Conservation (phyloP, 2,329 filamentous ascomycete genomes). For the Calonectria pseudoreteaudii region DNA sequence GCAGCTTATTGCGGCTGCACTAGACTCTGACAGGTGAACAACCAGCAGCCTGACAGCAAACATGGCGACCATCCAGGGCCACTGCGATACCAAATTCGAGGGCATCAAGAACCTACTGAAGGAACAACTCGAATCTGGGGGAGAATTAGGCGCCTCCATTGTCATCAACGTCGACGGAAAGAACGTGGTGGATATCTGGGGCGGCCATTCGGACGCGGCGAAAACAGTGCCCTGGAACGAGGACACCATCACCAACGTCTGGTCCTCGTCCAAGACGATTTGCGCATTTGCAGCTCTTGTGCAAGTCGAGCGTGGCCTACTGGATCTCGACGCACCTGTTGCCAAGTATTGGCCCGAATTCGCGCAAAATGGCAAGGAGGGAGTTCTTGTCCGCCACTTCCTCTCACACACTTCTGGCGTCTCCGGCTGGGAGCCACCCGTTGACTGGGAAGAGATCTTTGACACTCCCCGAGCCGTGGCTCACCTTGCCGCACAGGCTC, state of each 20-base stretch:
- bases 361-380: slow-evolving; percentile 53
- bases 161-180: slow-evolving; percentile 54
- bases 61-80: neutral
- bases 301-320: slow-evolving; percentile 52
- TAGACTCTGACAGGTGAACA: neutral
- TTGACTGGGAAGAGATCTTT: slow-evolving; percentile 48
- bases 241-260: slow-evolving; percentile 55
- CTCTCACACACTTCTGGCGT: slow-evolving; percentile 55
- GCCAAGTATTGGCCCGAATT: slow-evolving; percentile 61
- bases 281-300: slow-evolving; percentile 51
- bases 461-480: slow-evolving; percentile 45
- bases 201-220: slow-evolving; percentile 49
- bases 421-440: slow-evolving; percentile 46
- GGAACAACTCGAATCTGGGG: slow-evolving; percentile 48
- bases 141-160: slow-evolving; percentile 59
- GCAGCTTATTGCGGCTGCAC: neutral
- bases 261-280: slow-evolving; percentile 55
- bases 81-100: slow-evolving; percentile 8
- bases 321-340: slow-evolving; percentile 52
- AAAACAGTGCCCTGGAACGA: slow-evolving; percentile 49
- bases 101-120: slow-evolving; percentile 38
- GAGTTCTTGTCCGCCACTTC: slow-evolving; percentile 53
- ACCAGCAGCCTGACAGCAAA: neutral
- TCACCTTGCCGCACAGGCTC: slow-evolving; percentile 53
- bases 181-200: slow-evolving; percentile 58